Conservation (phyloP, 495 filamentous ascomycete species). For the Terfezia claveryi region DNA sequence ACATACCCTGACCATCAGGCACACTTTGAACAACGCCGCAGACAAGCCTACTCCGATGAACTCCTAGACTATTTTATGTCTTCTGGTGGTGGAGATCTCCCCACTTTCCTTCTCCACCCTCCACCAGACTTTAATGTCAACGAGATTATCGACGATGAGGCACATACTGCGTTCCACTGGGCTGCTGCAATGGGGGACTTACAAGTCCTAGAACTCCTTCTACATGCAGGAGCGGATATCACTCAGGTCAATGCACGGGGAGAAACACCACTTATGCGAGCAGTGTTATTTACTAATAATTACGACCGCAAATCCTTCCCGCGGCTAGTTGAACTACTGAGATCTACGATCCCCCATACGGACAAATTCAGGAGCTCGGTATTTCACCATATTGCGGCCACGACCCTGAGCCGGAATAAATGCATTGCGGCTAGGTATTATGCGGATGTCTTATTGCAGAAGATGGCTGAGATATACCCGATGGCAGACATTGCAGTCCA, state of each 20-base stretch:
- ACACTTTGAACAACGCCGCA: conserved; percentile 23
- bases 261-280: conserved; percentile 87
- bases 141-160: conserved; percentile 68
- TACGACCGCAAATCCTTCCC: conserved; percentile 77
- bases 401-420: conserved; percentile 55
- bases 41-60: conserved; percentile 78
- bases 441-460: conserved; percentile 71
- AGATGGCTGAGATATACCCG: conserved; percentile 32
- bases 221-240: conserved; percentile 48
- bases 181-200: conserved; percentile 95
- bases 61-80: conserved; percentile 89
- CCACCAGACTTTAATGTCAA: conserved; percentile 68
- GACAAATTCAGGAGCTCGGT: conserved; percentile 65
- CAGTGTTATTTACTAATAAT: conserved; percentile 87
- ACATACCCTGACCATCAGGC: neutral
- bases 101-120: conserved; percentile 47
- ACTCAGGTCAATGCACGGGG: conserved; percentile 50
- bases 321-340: conserved; percentile 52
- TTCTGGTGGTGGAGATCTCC: conserved; percentile 37
- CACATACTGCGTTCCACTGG: conserved; percentile 86
- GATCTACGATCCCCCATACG: conserved; percentile 46
- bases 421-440: conserved; percentile 76
- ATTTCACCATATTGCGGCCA: conserved; percentile 78
- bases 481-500: conserved; percentile 38
- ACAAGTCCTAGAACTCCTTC: conserved; percentile 65